phyloP scores from a whole-genome alignment of 2,329 filamentous ascomycete genomes.

The Cyclaneusma minus region DNA sequence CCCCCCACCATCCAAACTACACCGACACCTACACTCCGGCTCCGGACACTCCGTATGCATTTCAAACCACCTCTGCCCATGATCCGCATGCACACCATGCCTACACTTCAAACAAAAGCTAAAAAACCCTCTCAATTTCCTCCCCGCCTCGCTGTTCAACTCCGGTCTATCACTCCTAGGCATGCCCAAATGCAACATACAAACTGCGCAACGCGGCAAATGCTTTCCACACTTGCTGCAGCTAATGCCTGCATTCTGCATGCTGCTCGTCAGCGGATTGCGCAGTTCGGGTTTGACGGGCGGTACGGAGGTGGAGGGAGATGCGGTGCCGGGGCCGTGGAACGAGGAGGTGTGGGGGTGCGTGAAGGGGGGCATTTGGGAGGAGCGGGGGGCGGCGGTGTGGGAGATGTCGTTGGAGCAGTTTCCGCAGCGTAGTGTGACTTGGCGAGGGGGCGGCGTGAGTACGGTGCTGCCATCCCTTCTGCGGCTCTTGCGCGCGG shows the following conservation, averaged over 20 bases:
- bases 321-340: constrained; percentile 7
- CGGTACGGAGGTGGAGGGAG: not conserved
- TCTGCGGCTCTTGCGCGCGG: constrained; percentile 49
- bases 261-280: constrained; percentile 43
- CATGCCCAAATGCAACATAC: constrained; percentile 49
- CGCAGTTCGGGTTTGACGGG: constrained; percentile 15
- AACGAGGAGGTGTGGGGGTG: constrained; percentile 7
- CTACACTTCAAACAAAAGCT: constrained; percentile 55
- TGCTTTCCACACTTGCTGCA: constrained; percentile 53
- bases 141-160: constrained; percentile 28
- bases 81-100: constrained; percentile 52
- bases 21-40: constrained; percentile 51
- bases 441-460: constrained; percentile 49
- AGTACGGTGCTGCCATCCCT: constrained; percentile 47
- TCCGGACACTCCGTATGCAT: constrained; percentile 51
- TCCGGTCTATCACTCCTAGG: constrained; percentile 44
- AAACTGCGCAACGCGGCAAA: constrained; percentile 51
- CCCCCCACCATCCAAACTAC: constrained; percentile 20
- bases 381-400: constrained; percentile 5
- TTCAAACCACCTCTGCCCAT: constrained; percentile 51
- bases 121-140: constrained; percentile 39
- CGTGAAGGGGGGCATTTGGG: constrained; percentile 6
- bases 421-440: constrained; percentile 63
- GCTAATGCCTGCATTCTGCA: constrained; percentile 43
- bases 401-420: constrained; percentile 46